phyloP scores from a whole-genome alignment of 106 monocot genomes.

The Cymbidium sinense region DNA sequence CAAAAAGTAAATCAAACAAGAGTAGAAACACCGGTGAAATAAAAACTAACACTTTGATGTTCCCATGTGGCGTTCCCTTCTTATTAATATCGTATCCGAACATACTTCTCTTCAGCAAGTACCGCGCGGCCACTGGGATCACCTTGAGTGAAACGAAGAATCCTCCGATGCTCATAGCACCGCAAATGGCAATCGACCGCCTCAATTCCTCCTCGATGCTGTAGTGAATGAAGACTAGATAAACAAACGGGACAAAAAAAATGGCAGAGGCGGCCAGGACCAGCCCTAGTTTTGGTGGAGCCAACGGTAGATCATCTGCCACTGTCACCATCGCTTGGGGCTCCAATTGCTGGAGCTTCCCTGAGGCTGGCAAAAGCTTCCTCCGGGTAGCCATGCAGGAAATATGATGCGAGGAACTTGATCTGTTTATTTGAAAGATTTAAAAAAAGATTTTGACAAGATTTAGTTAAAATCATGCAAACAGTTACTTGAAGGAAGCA shows the following conservation, averaged over 20 bases:
- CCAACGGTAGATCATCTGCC: constrained; percentile 24
- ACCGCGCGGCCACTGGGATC: constrained; percentile 78
- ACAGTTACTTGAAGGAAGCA: too few species aligned
- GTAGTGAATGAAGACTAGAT: constrained; percentile 57
- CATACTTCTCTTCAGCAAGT: constrained; percentile 59
- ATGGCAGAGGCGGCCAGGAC: constrained; percentile 21
- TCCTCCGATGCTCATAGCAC: constrained; percentile 70
- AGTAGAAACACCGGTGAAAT: background rate
- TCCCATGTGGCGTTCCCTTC: constrained; percentile 70
- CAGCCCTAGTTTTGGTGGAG: constrained; percentile 56
- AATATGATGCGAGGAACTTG: background rate
- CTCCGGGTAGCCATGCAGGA: constrained; percentile 19
- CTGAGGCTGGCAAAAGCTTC: constrained; percentile 4
- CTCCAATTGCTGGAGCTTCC: background rate
- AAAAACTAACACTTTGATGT: constrained; percentile 75
- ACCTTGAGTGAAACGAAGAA: constrained; percentile 46
- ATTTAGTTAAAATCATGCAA: too few species aligned
- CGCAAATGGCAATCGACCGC: constrained; percentile 55
- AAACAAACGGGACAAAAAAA: constrained; percentile 60
- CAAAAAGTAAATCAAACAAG: background rate
- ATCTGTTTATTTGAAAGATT: too few species aligned
- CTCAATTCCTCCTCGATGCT: constrained; percentile 51
- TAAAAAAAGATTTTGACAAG: too few species aligned
- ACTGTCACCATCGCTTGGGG: background rate
- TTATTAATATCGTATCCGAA: constrained; percentile 97